Percentiles rank a stretch among this genome's conserved stretches.
These are phyloP conservation scores for Artemisia princeps DNA, from an alignment of 140 eudicot species.

Conservation along the genomic window DNA sequence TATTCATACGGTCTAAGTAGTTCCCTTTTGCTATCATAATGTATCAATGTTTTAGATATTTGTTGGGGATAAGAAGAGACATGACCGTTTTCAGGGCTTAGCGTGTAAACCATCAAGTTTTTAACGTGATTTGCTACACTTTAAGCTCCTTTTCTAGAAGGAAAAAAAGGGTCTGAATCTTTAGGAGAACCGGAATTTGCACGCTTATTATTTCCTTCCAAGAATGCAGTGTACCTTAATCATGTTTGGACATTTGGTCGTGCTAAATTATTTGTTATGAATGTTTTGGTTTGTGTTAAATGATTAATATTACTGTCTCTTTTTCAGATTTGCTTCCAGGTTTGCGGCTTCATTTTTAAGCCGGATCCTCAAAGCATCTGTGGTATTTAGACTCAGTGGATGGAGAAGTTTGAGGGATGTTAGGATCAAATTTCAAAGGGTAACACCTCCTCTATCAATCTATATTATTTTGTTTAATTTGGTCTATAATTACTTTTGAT, in stretches of 20 bases:
- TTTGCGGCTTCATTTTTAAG: conserved; percentile 61
- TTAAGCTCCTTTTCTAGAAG: neutral
- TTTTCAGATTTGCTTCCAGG: conserved; percentile 65
- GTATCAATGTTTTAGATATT: neutral
- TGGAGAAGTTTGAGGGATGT: conserved; percentile 84
- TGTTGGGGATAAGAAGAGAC: neutral
- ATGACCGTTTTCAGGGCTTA: neutral
- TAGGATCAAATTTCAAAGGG: conserved; percentile 70
- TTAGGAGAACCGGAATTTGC: neutral
- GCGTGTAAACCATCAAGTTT: neutral
- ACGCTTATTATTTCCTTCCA: neutral
- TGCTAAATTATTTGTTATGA: conserved; percentile 3
- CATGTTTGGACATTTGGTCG: neutral
- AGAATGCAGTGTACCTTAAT: conserved; percentile 5
- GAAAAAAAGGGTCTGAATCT: neutral
- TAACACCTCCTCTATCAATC: conserved; percentile 20
- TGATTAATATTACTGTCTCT: conserved; percentile 11
- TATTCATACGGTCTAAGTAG: neutral
- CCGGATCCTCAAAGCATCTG: conserved; percentile 74
- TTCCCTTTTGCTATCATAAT: neutral
- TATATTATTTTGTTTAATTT: conserved; percentile 10
- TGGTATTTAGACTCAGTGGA: conserved; percentile 70
- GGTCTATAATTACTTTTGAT: conserved; percentile 10
- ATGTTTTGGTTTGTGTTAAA: neutral
- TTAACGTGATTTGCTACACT: neutral